Conservation (phyloP, 2,329 filamentous ascomycete genomes). For the Colletotrichum coccodes region DNA sequence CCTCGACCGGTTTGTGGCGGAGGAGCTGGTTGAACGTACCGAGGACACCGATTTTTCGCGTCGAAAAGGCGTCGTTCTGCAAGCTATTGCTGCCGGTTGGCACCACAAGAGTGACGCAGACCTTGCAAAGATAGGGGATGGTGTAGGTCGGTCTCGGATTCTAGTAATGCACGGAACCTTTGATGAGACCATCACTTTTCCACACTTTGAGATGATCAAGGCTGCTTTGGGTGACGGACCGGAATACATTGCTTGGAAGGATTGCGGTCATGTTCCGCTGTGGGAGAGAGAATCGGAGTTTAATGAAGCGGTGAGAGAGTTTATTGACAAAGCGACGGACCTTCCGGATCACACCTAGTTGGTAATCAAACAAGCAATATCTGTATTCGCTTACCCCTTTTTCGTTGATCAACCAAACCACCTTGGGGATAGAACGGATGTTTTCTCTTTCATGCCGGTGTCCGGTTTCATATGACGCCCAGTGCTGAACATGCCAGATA, state of each 20-base stretch:
- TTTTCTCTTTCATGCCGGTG: no score
- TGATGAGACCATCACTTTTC: constrained; percentile 14
- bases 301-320: not conserved
- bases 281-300: constrained; percentile 19
- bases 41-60: not conserved
- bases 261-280: constrained; percentile 1
- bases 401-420: no score
- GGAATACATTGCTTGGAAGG: constrained; percentile 12
- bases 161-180: constrained; percentile 19
- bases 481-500: no score
- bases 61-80: constrained; percentile 10
- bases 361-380: no score
- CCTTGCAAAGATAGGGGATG: constrained; percentile 1
- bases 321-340: not conserved
- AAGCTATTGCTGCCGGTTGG: constrained; percentile 20
- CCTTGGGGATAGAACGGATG: no score
- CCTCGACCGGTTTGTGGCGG: constrained; percentile 18
- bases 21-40: constrained; percentile 8
- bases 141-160: constrained; percentile 3
- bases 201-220: constrained; percentile 13
- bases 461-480: no score
- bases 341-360: not conserved
- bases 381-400: no score
- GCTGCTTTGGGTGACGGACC: constrained; percentile 14
- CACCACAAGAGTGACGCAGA: constrained; percentile 17